Conservation (phyloP, 306 rosid genomes). For the Malus sieversii region DNA sequence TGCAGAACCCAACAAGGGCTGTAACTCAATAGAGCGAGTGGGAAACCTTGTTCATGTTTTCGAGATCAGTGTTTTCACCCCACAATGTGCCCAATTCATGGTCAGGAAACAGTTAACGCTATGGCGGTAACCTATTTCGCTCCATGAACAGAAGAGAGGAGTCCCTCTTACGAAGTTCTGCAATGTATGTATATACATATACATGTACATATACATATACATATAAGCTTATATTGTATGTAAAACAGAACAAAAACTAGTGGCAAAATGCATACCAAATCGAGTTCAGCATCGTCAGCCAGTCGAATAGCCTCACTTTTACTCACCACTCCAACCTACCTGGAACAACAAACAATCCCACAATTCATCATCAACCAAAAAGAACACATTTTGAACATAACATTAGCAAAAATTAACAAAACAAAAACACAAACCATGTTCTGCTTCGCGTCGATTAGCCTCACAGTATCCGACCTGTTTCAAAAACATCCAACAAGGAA, state of each 20-base stretch:
- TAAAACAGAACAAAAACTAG: background rate
- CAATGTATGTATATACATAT: background rate
- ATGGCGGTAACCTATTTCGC: background rate
- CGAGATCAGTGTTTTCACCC: background rate
- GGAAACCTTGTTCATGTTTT: too few relatives aligned
- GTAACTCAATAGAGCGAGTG: too few relatives aligned
- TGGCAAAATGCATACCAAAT: constrained; percentile 45
- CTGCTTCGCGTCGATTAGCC: constrained; percentile 82
- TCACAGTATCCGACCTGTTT: constrained; percentile 73
- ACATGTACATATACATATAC: too few relatives aligned
- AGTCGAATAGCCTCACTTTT: constrained; percentile 55
- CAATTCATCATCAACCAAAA: background rate
- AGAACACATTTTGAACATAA: background rate
- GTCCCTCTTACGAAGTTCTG: background rate
- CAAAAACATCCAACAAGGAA: constrained; percentile 18
- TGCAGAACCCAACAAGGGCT: too few relatives aligned
- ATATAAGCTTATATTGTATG: background rate
- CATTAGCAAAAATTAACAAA: background rate
- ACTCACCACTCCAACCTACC: constrained; percentile 78
- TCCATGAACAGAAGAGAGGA: background rate
- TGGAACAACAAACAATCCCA: background rate
- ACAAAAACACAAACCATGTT: constrained; percentile 52
- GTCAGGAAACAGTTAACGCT: background rate
- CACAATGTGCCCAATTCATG: background rate
- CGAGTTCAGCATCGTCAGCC: constrained; percentile 78